Conservation (phyloP, 2,329 filamentous ascomycete species). For the Cladophialophora bantiana region DNA sequence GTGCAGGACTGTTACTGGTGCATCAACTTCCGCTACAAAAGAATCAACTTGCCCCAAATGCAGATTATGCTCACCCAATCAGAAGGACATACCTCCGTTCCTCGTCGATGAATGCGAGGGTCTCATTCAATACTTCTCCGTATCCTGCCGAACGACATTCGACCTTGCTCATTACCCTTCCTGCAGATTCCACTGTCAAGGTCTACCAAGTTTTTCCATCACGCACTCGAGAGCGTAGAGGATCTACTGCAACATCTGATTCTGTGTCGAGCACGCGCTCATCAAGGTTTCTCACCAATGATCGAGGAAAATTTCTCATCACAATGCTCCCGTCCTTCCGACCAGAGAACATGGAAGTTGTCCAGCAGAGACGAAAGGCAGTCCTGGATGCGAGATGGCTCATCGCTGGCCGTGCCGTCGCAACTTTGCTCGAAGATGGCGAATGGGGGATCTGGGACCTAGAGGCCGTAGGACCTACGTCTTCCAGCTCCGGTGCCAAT, state of each 20-base stretch:
- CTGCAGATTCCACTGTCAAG: slow-evolving; percentile 60
- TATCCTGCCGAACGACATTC: slow-evolving; percentile 62
- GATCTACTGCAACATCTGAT: slow-evolving; percentile 45
- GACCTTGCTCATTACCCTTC: slow-evolving; percentile 62
- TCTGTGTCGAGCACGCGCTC: slow-evolving; percentile 35
- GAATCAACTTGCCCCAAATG: slow-evolving; percentile 41
- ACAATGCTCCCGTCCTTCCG: slow-evolving; percentile 53
- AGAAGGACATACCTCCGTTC: slow-evolving; percentile 57
- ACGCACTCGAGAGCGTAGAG: slow-evolving; percentile 42
- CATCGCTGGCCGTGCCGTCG: slow-evolving; percentile 52
- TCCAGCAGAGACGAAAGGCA: slow-evolving; percentile 48
- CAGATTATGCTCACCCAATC: slow-evolving; percentile 53
- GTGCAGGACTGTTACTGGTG: slow-evolving; percentile 53
- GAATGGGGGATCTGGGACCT: slow-evolving; percentile 60
- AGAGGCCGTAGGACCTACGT: slow-evolving; percentile 52
- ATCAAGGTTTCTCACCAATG: slow-evolving; percentile 37
- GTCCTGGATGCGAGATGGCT: slow-evolving; percentile 57
- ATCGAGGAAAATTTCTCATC: slow-evolving; percentile 53
- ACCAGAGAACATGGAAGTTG: slow-evolving; percentile 39
- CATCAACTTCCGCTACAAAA: slow-evolving; percentile 51
- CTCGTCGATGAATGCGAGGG: slow-evolving; percentile 53
- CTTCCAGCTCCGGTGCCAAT: slow-evolving; percentile 45
- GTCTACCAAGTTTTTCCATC: slow-evolving; percentile 62
- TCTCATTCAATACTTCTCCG: slow-evolving; percentile 62
- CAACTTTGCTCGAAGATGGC: slow-evolving; percentile 55